These are phyloP conservation scores for Saccharata proteae DNA, from an alignment of 2,329 filamentous ascomycete species.

Conservation along the genomic window DNA sequence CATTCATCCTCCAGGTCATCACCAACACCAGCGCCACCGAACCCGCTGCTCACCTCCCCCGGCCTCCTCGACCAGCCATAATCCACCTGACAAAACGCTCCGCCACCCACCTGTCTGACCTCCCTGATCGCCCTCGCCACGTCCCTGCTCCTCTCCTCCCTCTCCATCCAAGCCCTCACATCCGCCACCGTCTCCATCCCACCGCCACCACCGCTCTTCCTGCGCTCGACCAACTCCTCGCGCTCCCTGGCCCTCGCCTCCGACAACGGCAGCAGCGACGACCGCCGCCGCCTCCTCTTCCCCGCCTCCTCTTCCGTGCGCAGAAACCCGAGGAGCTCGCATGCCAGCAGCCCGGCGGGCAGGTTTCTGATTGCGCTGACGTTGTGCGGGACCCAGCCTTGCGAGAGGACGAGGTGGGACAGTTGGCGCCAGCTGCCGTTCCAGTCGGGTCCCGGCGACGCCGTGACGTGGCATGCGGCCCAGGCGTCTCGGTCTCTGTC, in stretches of 20 bases:
- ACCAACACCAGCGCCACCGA: neutral
- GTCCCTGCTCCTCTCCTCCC: constrained; percentile 23
- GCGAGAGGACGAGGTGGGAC: constrained; percentile 27
- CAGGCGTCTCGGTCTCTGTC: neutral
- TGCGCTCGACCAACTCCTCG: constrained; percentile 1
- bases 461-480: neutral
- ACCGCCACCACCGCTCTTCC: constrained; percentile 10
- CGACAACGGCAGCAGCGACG: too few relatives aligned
- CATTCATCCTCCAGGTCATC: too few relatives aligned
- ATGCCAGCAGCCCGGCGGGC: constrained; percentile 22
- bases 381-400: constrained; percentile 32
- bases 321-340: constrained; percentile 23
- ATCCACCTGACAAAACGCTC: constrained; percentile 11
- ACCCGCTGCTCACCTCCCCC: neutral
- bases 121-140: constrained; percentile 21
- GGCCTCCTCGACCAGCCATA: constrained; percentile 11
- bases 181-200: constrained; percentile 13
- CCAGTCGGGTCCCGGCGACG: constrained; percentile 22
- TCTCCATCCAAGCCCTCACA: constrained; percentile 24
- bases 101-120: constrained; percentile 12
- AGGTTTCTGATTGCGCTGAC: constrained; percentile 18
- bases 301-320: constrained; percentile 18
- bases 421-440: constrained; percentile 33
- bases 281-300: too few relatives aligned
- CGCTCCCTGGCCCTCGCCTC: constrained; percentile 7